phyloP scores from a whole-genome alignment of 2,329 filamentous ascomycete genomes.

The Colletotrichum sublineola region DNA sequence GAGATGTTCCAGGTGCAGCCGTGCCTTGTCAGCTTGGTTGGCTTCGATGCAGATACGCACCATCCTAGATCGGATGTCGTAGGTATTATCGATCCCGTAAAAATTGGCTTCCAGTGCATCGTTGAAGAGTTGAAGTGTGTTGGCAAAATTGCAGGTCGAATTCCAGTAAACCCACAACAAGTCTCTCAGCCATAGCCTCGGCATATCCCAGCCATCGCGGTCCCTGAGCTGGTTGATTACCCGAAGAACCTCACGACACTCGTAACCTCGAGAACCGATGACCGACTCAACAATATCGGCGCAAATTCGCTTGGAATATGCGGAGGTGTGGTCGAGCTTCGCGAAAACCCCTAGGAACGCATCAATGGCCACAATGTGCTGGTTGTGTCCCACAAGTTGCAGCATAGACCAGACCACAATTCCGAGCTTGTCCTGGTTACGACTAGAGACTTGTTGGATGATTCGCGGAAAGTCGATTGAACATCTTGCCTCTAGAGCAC shows the following conservation, averaged over 20 bases:
- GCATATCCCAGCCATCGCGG: constrained; percentile 26
- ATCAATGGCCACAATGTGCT: constrained; percentile 36
- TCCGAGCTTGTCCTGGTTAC: constrained; percentile 5
- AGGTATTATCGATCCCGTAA: constrained; percentile 29
- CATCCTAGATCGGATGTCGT: constrained; percentile 28
- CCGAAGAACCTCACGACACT: constrained; percentile 27
- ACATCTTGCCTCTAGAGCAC: constrained; percentile 8
- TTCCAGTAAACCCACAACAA: constrained; percentile 25
- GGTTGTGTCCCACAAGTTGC: constrained; percentile 12
- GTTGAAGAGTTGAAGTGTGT: constrained; percentile 16
- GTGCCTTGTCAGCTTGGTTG: constrained; percentile 17
- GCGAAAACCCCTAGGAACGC: constrained; percentile 29
- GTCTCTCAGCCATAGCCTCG: constrained; percentile 13
- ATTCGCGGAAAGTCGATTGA: neutral
- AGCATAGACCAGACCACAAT: constrained; percentile 26
- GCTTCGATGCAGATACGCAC: constrained; percentile 38
- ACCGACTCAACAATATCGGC: constrained; percentile 22
- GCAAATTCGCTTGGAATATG: constrained; percentile 23
- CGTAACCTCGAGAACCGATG: constrained; percentile 25
- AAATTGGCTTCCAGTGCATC: constrained; percentile 24
- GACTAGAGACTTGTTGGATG: constrained; percentile 16
- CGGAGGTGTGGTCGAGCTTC: neutral
- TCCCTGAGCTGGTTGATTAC: constrained; percentile 18
- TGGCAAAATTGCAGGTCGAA: constrained; percentile 15
- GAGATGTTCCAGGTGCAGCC: constrained; percentile 15